A percentile compares a stretch with the other conserved stretches of the same genome.
Conservation (phyloP, 1,284 basidiomycete species). For the Kwoniella shivajii region DNA sequence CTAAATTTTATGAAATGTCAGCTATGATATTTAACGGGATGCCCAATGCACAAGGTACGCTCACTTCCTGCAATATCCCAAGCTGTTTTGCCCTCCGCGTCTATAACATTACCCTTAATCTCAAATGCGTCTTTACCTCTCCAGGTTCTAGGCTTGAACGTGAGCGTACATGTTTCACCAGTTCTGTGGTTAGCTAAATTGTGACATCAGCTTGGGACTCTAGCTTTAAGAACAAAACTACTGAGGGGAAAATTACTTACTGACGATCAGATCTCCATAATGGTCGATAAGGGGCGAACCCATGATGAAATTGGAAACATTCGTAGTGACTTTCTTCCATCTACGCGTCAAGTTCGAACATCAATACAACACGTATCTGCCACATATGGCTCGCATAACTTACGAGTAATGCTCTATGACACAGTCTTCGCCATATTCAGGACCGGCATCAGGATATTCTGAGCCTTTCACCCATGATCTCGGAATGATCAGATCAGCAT, state of each 20-base stretch:
- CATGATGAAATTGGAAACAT: conserved; percentile 89
- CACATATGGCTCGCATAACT: conserved; percentile 6
- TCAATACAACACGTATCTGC: neutral
- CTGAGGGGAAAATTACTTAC: conserved; percentile 46
- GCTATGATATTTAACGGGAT: neutral
- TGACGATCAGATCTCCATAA: conserved; percentile 89
- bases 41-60: conserved; percentile 9
- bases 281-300: conserved; percentile 95
- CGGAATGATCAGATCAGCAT: conserved; percentile 80
- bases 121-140: conserved; percentile 87
- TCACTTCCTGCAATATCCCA: conserved; percentile 87
- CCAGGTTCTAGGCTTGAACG: conserved; percentile 97
- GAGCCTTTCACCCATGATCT: conserved; percentile 58
- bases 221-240: neutral
- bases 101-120: conserved; percentile 81
- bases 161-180: conserved; percentile 82
- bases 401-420: conserved; percentile 53
- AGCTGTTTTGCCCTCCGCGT: conserved; percentile 65
- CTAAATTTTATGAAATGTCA: conserved; percentile 19
- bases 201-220: conserved; percentile 21
- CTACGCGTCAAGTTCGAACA: conserved; percentile 12
- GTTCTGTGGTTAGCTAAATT: conserved; percentile 84
- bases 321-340: conserved; percentile 81
- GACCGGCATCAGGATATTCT: conserved; percentile 50
- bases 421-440: conserved; percentile 40